Evolutionary conservation across 768 basidiomycete genomes (phyloP).

Genomic region (Cubamyces lactineus): DNA sequence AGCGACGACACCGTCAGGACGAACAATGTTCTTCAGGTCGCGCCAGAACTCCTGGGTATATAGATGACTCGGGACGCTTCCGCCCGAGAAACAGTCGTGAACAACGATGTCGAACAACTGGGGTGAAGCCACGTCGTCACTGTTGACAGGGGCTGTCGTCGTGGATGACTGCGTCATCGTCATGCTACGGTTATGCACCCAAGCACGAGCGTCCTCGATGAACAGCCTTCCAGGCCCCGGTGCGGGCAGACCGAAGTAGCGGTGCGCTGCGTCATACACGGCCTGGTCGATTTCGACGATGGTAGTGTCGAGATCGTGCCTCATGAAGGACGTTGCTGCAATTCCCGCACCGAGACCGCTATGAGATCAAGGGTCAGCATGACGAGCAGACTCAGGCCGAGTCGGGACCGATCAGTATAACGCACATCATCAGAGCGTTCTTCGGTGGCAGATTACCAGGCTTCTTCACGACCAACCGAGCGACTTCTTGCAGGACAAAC

Average conservation of each 20-base stretch:
- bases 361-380: constrained; percentile 1
- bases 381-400: neutral
- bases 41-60: constrained; percentile 87
- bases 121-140: neutral
- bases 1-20: constrained; percentile 73
- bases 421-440: constrained; percentile 76
- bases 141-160: constrained; percentile 2
- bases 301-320: constrained; percentile 71
- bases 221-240: constrained; percentile 63
- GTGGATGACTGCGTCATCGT: constrained; percentile 33
- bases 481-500: constrained; percentile 88
- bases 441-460: constrained; percentile 43
- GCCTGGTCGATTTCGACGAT: constrained; percentile 94
- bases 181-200: constrained; percentile 53
- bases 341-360: constrained; percentile 92
- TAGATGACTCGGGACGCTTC: constrained; percentile 83
- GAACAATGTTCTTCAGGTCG: constrained; percentile 64
- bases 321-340: constrained; percentile 72
- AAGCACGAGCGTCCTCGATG: constrained; percentile 75
- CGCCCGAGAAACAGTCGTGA: constrained; percentile 95
- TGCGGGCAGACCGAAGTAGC: constrained; percentile 78
- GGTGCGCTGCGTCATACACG: constrained; percentile 81
- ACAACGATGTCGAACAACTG: constrained; percentile 70
- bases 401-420: constrained; percentile 1
- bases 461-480: constrained; percentile 61